A percentile compares a stretch with the other conserved stretches of the same genome.
These are phyloP conservation scores for Tylopilus intermedius DNA, from an alignment of 768 basidiomycete genomes.

Conservation along the genomic window DNA sequence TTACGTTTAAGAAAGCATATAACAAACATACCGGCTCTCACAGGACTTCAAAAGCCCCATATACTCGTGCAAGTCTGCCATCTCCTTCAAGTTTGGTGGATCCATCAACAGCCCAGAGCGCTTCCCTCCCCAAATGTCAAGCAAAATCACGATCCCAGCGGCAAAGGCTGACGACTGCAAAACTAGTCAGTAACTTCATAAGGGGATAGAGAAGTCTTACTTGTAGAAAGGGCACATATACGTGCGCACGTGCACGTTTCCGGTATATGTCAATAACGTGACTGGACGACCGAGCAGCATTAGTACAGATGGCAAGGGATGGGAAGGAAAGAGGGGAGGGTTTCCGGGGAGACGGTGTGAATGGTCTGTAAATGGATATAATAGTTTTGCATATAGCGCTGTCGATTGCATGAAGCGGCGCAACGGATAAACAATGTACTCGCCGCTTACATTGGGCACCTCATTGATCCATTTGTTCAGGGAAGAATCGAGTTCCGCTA, in stretches of 20 bases:
- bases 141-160: constrained; percentile 47
- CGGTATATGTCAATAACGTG: constrained; percentile 63
- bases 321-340: constrained; percentile 44
- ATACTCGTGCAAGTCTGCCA: constrained; percentile 50
- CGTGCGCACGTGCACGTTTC: constrained; percentile 27
- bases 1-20: too few relatives aligned
- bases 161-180: constrained; percentile 40
- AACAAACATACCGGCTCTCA: constrained; percentile 30
- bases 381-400: constrained; percentile 44
- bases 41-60: constrained; percentile 37
- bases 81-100: constrained; percentile 33
- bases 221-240: constrained; percentile 25
- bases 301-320: constrained; percentile 81
- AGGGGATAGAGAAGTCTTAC: constrained; percentile 12
- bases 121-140: constrained; percentile 53
- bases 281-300: constrained; percentile 71
- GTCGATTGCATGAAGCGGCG: constrained; percentile 50
- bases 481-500: constrained; percentile 69
- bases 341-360: constrained; percentile 63
- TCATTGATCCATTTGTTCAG: constrained; percentile 76
- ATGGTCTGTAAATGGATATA: constrained; percentile 76
- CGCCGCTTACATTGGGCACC: constrained; percentile 44
- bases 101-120: constrained; percentile 39
- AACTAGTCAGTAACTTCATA: background rate
- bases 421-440: background rate